phyloP scores from a whole-genome alignment of 345 rosid species.

The Ricinus communis region DNA sequence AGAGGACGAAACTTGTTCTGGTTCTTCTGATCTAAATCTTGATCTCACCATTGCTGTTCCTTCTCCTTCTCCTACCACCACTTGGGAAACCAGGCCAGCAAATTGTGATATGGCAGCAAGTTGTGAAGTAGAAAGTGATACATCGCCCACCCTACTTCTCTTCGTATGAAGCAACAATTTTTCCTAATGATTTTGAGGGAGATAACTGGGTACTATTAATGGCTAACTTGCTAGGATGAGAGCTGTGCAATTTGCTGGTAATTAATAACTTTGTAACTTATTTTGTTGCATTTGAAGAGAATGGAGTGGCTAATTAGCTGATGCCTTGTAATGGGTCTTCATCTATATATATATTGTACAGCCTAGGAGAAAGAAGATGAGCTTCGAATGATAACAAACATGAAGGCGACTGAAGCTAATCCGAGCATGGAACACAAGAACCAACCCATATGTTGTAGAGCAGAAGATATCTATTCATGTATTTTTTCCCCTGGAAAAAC shows the following conservation, averaged over 20 bases:
- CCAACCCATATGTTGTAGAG: too few relatives aligned
- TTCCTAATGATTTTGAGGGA: too few relatives aligned
- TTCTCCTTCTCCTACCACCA: neutral
- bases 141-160: constrained; percentile 19
- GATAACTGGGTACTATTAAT: too few relatives aligned
- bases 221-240: neutral
- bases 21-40: constrained; percentile 19
- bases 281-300: neutral
- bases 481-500: too few relatives aligned
- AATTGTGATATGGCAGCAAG: neutral
- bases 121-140: neutral
- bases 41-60: constrained; percentile 27
- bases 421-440: too few relatives aligned
- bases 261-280: neutral
- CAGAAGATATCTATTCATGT: too few relatives aligned
- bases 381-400: neutral
- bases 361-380: neutral
- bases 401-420: neutral
- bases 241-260: neutral
- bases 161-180: constrained; percentile 6
- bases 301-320: neutral
- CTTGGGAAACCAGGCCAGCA: neutral
- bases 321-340: neutral
- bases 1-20: constrained; percentile 10
- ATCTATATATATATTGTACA: neutral